Evolutionary conservation across 768 basidiomycete species (phyloP).

Genomic region (Lepiota brunneoincarnata): DNA sequence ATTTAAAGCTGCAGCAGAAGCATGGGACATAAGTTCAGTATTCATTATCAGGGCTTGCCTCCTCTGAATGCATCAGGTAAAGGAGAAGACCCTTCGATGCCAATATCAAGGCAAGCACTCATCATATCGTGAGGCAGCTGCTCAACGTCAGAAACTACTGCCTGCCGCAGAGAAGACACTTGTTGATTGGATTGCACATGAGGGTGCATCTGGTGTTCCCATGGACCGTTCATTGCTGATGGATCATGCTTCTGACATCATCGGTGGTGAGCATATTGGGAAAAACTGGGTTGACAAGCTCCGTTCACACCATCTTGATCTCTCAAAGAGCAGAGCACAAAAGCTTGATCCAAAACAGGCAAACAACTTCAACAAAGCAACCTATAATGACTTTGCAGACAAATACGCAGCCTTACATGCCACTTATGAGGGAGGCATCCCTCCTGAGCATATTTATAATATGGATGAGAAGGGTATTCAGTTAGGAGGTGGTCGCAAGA

Average conservation of each 20-base stretch:
- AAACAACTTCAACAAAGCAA: slow-evolving; percentile 1
- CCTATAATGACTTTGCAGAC: slow-evolving; percentile 14
- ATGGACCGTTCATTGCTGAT: not conserved
- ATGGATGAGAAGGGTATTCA: slow-evolving; percentile 25
- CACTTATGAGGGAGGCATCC: slow-evolving; percentile 10
- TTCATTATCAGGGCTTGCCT: too few relatives aligned
- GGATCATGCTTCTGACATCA: slow-evolving; percentile 9
- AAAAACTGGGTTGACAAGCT: too few relatives aligned
- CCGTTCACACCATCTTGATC: too few relatives aligned
- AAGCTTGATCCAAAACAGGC: slow-evolving; percentile 8
- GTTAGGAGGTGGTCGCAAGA: slow-evolving; percentile 4
- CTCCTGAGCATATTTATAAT: slow-evolving; percentile 18
- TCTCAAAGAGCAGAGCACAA: too few relatives aligned
- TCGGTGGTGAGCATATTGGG: slow-evolving; percentile 12
- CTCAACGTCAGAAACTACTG: slow-evolving; percentile 5
- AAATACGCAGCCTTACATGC: slow-evolving; percentile 15
- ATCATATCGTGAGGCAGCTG: too few relatives aligned
- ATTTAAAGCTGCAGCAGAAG: too few relatives aligned
- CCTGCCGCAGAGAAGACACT: slow-evolving; percentile 3
- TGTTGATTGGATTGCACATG: slow-evolving; percentile 11
- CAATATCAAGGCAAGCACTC: too few relatives aligned
- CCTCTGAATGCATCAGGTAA: too few relatives aligned
- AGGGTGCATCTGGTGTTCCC: slow-evolving; percentile 1
- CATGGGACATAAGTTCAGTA: too few relatives aligned
- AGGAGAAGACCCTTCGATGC: too few relatives aligned